Conservation (phyloP, 202 grass and related monocot species). For the Elaeis oleifera region DNA sequence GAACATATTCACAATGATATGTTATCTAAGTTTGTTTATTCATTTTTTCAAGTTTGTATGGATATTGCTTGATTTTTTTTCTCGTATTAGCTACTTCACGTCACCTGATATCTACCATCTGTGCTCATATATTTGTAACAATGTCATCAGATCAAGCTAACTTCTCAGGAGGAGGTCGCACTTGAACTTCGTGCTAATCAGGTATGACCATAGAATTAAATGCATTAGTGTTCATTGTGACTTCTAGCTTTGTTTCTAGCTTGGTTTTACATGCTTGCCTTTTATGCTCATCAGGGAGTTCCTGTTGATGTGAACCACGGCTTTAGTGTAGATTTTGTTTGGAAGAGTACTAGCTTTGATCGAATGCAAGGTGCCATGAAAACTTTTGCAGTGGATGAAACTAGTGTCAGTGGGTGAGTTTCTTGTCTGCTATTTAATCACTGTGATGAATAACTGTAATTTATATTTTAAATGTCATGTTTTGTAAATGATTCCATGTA, state of each 20-base stretch:
- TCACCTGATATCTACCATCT: no score
- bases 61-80: no score
- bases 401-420: conserved; percentile 99
- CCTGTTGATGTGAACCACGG: conserved; percentile 87
- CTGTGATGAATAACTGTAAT: no score
- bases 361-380: conserved; percentile 99
- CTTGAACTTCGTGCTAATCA: conserved; percentile 95
- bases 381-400: conserved; percentile 96
- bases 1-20: no score
- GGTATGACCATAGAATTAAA: conserved; percentile 29
- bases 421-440: not conserved
- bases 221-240: conserved; percentile 5
- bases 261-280: conserved; percentile 10
- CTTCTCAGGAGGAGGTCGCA: conserved; percentile 93
- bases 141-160: conserved; percentile 85
- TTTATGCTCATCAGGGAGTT: conserved; percentile 47
- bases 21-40: no score
- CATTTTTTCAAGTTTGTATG: no score
- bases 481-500: no score
- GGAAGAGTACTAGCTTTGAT: conserved; percentile 99
- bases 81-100: not conserved
- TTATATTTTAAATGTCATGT: no score
- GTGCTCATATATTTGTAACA: not conserved
- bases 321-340: conserved; percentile 99
- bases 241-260: conserved; percentile 10